These are phyloP conservation scores for Yarrowia sp. DNA, from an alignment of 805 yeast genomes.

Conservation along the genomic window DNA sequence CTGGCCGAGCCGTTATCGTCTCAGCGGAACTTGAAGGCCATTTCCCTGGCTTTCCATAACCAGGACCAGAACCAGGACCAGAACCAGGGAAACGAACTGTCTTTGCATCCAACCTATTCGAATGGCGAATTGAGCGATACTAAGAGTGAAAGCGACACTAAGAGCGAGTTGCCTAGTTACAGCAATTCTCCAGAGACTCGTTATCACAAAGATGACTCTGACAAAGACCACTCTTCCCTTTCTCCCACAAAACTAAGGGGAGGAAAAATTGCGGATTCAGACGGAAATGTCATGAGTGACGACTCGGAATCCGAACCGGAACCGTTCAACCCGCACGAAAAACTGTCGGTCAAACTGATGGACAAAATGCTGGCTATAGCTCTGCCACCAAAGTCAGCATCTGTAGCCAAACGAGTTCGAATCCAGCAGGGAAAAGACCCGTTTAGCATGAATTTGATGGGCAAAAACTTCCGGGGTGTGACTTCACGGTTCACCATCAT, in stretches of 20 bases:
- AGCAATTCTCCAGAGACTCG: background rate
- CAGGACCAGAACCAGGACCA: background rate
- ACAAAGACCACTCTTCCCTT: background rate
- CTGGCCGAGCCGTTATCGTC: constrained; percentile 21
- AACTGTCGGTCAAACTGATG: constrained; percentile 54
- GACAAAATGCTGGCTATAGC: constrained; percentile 77
- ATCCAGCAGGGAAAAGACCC: constrained; percentile 71
- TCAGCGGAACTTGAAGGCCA: constrained; percentile 24
- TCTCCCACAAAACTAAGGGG: background rate
- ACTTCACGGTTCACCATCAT: constrained; percentile 43
- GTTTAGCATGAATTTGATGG: constrained; percentile 71
- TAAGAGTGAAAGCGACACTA: background rate
- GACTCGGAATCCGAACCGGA: background rate
- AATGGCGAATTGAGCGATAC: background rate
- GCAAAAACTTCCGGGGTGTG: constrained; percentile 51
- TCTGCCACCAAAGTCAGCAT: constrained; percentile 62
- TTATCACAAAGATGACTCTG: background rate
- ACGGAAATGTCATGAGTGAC: constrained; percentile 13
- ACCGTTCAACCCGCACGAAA: constrained; percentile 12
- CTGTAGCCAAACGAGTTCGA: constrained; percentile 54
- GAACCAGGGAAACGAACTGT: background rate
- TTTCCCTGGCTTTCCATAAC: constrained; percentile 19
- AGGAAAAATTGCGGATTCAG: constrained; percentile 14
- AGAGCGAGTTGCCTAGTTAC: background rate
- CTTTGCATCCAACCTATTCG: constrained; percentile 6